Evolutionary conservation across 805 yeast species (phyloP), one percentile per base, ranked within the genome.

Genomic region (Yarrowia yakushimensis): DNA sequence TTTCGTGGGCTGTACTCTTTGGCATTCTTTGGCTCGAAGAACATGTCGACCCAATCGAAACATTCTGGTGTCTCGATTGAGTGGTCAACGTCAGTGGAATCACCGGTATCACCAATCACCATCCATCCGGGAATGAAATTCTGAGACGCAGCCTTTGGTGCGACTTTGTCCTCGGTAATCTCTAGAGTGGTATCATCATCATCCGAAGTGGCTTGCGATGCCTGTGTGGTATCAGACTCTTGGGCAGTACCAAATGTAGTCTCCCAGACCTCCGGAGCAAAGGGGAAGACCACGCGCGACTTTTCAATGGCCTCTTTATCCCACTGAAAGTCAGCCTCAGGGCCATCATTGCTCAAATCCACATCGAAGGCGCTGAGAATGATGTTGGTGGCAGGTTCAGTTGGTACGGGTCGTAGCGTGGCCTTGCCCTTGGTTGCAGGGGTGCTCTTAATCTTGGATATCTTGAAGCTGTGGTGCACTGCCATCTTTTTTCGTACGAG

Each of bases 381-480:
- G 4, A 22, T 28, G 28, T 11, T 27, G 17, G 12, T 20, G 9
- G 15, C 28, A 13, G 25, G n/a, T 17, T 43, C 33, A 6, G 8
- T 10, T 11, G 46, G 11, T 10, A 27, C 28, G 11, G 34, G 52
- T 9, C 48, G 20, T 8, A 43, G 33, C 0, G 48, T 27, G 22
- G 52, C 52, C 52, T 30, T 45, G 36, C 20, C 18, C 20, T 20
- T 45, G 9, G 25, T 12, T 2, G 25, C 13, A 11, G 48, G 5
- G 12, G 13, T 8, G 39, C 7, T 33, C 30, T 33, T 20, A 5
- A 23, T 31, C 22, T 50, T 52, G 30, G 43, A 23, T 15, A 52
- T 33, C 43, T 25, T 52, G 59, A 52, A 52, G 25, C 59, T 52
- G 59, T 52, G 59, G 33, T 52, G 59, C 2, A 52, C 25, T 13